Base-by-base conservation (phyloP, 441 rosid genomes). In the Hura crepitans region DNA sequence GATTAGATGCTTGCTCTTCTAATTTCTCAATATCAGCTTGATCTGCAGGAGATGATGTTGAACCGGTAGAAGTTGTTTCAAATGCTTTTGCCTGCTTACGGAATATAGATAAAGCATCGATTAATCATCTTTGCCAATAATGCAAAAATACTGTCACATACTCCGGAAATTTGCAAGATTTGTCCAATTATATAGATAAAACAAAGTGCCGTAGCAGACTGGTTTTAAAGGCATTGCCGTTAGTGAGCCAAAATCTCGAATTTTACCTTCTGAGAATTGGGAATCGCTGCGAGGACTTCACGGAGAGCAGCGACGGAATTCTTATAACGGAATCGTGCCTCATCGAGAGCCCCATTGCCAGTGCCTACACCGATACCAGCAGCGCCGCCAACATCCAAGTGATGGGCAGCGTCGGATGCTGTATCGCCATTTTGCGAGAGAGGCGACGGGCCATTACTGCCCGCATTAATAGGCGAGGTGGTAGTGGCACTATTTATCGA, bases 221-320 rank as follows among this genome's bases (percentile, higher is more conserved):
- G 30, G 5, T 27, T 18, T 25, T 55, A 25, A 18, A 56, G 15
- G n/a, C 30, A 7, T 27, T 14, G 9, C 37, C 20, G 5, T 4
- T 15, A 28, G 20, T 5, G 3, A 2, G 12, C 47, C 4, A 62
- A 12, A 23, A 17, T 22, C 47, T 1, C 3, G 69, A 35, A 18
- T 20, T 56, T 37, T 63, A 89, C 95, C 89, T 80, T 83, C 31
- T 81, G 86, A 65, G 95, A 84, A 76, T 69, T 76, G n/a, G 95
- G 86, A 68, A 89, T 87, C 10, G 91, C 84, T 0, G 84, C 15
- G 18, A 87, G 86, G 27, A 87, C 83, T 15, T 85, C 78, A 35
- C 92, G 95, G 64, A 89, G 90, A 42, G 89, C 85, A 64, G 92
- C 82, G 15, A 87, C 88, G 2, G 90, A 84, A 70, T 72, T 84